phyloP scores from a whole-genome alignment of 2,329 filamentous ascomycete species.

The Sporothrix inflata region DNA sequence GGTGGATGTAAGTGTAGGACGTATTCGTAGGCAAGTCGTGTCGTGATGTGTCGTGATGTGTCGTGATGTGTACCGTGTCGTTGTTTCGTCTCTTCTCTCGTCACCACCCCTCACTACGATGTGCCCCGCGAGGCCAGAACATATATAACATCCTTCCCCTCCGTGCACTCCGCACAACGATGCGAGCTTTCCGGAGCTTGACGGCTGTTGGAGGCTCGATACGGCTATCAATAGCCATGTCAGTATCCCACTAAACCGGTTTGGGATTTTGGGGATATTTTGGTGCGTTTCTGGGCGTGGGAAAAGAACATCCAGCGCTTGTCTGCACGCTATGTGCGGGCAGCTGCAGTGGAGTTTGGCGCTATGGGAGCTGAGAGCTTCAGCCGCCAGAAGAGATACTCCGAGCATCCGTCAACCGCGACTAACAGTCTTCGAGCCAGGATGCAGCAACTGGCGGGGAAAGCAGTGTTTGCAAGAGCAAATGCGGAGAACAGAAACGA shows the following conservation, averaged over 20 bases:
- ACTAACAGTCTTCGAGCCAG: no score
- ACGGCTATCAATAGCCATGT: slow-evolving; percentile 15
- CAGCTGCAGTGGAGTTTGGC: not conserved
- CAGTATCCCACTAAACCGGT: not conserved
- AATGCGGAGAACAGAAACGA: no score
- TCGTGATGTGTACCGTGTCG: not conserved
- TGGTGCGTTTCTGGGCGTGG: not conserved
- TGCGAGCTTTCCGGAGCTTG: not conserved
- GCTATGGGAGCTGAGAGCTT: not conserved
- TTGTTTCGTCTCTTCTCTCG: not conserved
- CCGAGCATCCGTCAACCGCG: no score
- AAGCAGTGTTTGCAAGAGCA: no score
- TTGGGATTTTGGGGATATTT: not conserved
- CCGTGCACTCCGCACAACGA: not conserved
- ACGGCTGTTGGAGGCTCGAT: not conserved
- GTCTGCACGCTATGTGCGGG: not conserved
- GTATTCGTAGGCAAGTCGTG: not conserved
- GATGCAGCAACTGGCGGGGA: no score
- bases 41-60: not conserved
- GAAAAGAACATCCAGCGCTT: not conserved
- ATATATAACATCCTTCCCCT: not conserved
- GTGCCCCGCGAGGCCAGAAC: not conserved
- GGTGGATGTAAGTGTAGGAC: not conserved
- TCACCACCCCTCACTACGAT: not conserved
- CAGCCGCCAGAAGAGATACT: not conserved